phyloP scores from a whole-genome alignment of 768 basidiomycete genomes.

The Pulveroboletus sp. region DNA sequence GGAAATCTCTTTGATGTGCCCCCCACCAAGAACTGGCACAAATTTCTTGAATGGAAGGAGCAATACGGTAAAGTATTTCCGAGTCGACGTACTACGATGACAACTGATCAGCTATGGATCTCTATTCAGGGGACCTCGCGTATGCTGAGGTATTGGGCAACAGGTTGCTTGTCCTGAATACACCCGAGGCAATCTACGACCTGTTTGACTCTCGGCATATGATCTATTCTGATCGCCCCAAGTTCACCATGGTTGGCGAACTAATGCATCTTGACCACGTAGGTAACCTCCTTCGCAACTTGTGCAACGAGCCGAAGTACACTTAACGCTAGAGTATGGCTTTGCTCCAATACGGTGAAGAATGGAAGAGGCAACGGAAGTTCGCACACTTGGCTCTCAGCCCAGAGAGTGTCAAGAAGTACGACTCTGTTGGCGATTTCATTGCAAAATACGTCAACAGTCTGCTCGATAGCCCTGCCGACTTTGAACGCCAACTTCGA shows the following conservation, averaged over 20 bases:
- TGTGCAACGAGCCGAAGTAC: background rate
- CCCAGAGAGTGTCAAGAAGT: slow-evolving; percentile 29
- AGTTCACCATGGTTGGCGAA: slow-evolving; percentile 36
- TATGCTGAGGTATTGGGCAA: slow-evolving; percentile 28
- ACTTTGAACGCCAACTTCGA: slow-evolving; percentile 22
- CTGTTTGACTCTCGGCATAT: slow-evolving; percentile 26
- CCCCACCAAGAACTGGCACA: slow-evolving; percentile 3
- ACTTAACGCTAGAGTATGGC: slow-evolving; percentile 18
- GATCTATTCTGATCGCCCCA: slow-evolving; percentile 32
- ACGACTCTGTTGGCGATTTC: slow-evolving; percentile 29
- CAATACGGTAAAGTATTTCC: slow-evolving; percentile 1
- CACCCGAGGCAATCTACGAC: slow-evolving; percentile 24
- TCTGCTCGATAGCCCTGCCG: slow-evolving; percentile 12
- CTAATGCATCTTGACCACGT: slow-evolving; percentile 28
- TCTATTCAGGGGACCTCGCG: slow-evolving; percentile 28
- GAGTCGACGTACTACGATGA: background rate
- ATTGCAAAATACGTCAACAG: slow-evolving; percentile 16
- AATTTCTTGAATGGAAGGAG: slow-evolving; percentile 10
- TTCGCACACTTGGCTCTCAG: slow-evolving; percentile 31
- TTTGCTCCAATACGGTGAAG: slow-evolving; percentile 20
- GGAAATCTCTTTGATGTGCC: slow-evolving; percentile 11
- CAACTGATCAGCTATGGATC: too few relatives aligned
- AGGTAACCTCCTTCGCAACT: background rate
- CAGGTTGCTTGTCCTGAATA: slow-evolving; percentile 30
- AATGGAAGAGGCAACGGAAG: slow-evolving; percentile 24